Conservation (phyloP, 2,329 filamentous ascomycete genomes). For the Blastomyces silverae region DNA sequence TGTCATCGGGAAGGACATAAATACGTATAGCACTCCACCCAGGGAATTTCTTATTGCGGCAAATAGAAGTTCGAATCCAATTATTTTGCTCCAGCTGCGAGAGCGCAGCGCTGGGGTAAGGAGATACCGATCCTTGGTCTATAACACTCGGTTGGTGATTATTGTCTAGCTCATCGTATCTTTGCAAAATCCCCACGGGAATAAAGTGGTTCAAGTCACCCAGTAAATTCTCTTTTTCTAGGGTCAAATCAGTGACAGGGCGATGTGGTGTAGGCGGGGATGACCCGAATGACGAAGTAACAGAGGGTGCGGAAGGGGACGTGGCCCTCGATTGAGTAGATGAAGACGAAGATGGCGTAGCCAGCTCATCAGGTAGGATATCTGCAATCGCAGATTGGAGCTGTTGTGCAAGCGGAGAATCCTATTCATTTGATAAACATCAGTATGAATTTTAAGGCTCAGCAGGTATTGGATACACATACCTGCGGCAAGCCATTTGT, state of each 20-base stretch:
- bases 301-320: not conserved
- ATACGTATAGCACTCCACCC: conserved; percentile 29
- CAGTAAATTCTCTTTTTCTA: conserved; percentile 16
- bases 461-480: not conserved
- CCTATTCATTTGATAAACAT: not conserved
- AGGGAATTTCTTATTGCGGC: conserved; percentile 19
- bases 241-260: not conserved
- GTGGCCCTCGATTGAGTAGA: not conserved
- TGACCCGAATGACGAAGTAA: conserved; percentile 1
- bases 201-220: conserved; percentile 26
- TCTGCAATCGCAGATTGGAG: conserved; percentile 10
- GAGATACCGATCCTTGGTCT: not conserved
- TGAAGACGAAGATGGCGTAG: not conserved
- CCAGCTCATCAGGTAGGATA: not conserved
- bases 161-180: conserved; percentile 11
- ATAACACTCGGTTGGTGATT: not conserved
- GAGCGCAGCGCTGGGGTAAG: conserved; percentile 26
- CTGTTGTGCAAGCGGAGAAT: conserved; percentile 4
- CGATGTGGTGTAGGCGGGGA: not conserved
- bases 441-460: not conserved
- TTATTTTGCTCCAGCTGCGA: conserved; percentile 28
- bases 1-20: conserved; percentile 39
- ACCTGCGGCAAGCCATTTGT: conserved; percentile 2
- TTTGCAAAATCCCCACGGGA: conserved; percentile 30
- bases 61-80: conserved; percentile 33